Conservation (phyloP, 208 protist species). For the Crithidia brevicula region DNA sequence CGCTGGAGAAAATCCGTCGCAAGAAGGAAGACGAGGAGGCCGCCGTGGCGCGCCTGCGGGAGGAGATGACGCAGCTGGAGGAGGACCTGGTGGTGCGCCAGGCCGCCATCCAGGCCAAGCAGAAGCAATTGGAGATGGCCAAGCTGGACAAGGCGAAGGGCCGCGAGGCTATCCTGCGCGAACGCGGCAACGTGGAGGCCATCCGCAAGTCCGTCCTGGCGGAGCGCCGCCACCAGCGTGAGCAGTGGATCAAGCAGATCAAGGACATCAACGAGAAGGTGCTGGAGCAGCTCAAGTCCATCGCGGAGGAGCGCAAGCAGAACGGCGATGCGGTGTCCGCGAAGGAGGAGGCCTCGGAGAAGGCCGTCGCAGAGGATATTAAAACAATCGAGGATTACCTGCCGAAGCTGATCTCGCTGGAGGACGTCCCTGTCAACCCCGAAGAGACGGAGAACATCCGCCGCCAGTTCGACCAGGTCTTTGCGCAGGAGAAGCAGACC, state of each 20-base stretch:
- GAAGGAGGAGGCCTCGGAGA: slow-evolving; percentile 81
- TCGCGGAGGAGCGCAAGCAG: slow-evolving; percentile 77
- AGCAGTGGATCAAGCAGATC: slow-evolving; percentile 92
- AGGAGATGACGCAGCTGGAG: slow-evolving; percentile 83
- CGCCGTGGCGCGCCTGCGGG: slow-evolving; percentile 61
- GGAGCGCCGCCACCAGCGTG: slow-evolving; percentile 77
- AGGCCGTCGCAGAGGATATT: slow-evolving; percentile 79
- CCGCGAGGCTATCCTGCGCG: slow-evolving; percentile 79
- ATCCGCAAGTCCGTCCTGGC: slow-evolving; percentile 73
- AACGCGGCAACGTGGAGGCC: slow-evolving; percentile 74
- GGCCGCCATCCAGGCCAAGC: slow-evolving; percentile 72
- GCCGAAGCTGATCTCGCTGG: slow-evolving; percentile 89
- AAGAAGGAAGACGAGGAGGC: slow-evolving; percentile 91
- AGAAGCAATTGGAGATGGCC: slow-evolving; percentile 90
- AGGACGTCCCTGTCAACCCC: slow-evolving; percentile 78
- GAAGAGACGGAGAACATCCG: slow-evolving; percentile 89
- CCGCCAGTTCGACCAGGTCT: slow-evolving; percentile 89
- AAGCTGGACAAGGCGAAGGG: slow-evolving; percentile 86
- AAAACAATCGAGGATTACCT: slow-evolving; percentile 88
- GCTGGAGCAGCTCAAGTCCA: slow-evolving; percentile 66
- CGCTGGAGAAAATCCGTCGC: slow-evolving; percentile 85
- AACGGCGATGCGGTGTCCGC: slow-evolving; percentile 64
- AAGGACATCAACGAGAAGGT: slow-evolving; percentile 90
- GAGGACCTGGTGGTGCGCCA: slow-evolving; percentile 80
- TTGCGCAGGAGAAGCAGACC: slow-evolving; percentile 78